Conservation (phyloP, 495 filamentous ascomycete species). For the Podospora pseudocomata region DNA sequence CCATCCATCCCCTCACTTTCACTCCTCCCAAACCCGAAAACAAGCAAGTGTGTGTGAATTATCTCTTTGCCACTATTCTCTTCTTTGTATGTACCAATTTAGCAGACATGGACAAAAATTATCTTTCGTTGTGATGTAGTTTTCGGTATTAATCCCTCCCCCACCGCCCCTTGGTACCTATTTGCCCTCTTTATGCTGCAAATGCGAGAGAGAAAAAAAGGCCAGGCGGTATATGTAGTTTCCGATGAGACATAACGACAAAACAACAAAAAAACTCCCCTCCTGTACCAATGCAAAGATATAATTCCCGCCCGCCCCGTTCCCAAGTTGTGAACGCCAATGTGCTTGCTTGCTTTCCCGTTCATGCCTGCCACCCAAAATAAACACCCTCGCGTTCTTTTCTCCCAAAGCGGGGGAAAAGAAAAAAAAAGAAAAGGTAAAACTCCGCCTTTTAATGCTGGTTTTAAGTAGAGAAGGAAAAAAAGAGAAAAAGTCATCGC, state of each 20-base stretch:
- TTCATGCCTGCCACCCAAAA: background rate
- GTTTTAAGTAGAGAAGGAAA: background rate
- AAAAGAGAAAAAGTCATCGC: constrained; percentile 1
- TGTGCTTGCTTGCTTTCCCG: background rate
- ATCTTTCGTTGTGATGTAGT: background rate
- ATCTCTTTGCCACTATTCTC: background rate
- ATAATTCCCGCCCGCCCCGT: background rate
- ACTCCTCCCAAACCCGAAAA: background rate
- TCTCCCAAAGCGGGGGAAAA: background rate
- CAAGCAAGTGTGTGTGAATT: background rate
- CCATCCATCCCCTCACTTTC: background rate
- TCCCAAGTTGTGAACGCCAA: background rate
- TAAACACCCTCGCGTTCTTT: background rate
- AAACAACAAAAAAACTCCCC: background rate
- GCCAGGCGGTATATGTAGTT: background rate
- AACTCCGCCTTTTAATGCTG: background rate
- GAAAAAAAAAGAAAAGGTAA: background rate
- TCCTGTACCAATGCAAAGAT: background rate
- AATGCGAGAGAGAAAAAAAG: background rate
- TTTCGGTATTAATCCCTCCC: background rate
- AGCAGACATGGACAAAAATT: background rate
- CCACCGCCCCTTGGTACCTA: background rate
- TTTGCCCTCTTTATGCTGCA: background rate
- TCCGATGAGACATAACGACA: background rate
- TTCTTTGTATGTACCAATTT: background rate